Percentiles rank a stretch among this genome's conserved stretches.
phyloP scores from a whole-genome alignment of 148 eudicot genomes.

The Silene uniflora region DNA sequence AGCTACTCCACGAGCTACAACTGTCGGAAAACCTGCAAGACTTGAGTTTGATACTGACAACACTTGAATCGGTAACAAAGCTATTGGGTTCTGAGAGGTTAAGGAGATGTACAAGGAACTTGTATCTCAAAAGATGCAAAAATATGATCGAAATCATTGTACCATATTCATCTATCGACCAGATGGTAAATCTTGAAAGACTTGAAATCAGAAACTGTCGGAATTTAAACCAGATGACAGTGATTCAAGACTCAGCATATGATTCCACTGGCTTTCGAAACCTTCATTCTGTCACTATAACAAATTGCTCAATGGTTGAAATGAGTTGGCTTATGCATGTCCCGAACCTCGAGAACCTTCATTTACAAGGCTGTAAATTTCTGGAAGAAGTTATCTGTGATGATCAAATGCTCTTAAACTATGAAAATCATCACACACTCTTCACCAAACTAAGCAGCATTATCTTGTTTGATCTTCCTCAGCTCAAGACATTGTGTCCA shows the following conservation, averaged over 20 bases:
- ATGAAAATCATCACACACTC: slow-evolving; percentile 8
- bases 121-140: slow-evolving; percentile 9
- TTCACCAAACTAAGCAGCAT: slow-evolving; percentile 15
- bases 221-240: background rate
- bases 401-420: background rate
- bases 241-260: background rate
- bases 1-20: slow-evolving; percentile 14
- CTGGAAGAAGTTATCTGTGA: slow-evolving; percentile 14
- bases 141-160: background rate
- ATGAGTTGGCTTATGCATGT: slow-evolving; percentile 15
- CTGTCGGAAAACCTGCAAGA: slow-evolving; percentile 15
- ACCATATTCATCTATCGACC: background rate
- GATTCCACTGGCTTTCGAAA: background rate
- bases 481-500: slow-evolving; percentile 10
- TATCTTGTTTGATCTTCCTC: slow-evolving; percentile 23
- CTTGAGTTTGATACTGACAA: slow-evolving; percentile 14
- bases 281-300: slow-evolving; percentile 16
- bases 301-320: slow-evolving; percentile 12
- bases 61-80: slow-evolving; percentile 11
- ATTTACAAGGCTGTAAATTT: slow-evolving; percentile 14
- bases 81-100: slow-evolving; percentile 4
- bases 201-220: slow-evolving; percentile 15
- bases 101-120: slow-evolving; percentile 6
- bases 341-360: slow-evolving; percentile 13
- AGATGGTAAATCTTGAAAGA: slow-evolving; percentile 14